Evolutionary conservation across 1,284 basidiomycete species (phyloP).

Genomic region (Moesziomyces sp.): DNA sequence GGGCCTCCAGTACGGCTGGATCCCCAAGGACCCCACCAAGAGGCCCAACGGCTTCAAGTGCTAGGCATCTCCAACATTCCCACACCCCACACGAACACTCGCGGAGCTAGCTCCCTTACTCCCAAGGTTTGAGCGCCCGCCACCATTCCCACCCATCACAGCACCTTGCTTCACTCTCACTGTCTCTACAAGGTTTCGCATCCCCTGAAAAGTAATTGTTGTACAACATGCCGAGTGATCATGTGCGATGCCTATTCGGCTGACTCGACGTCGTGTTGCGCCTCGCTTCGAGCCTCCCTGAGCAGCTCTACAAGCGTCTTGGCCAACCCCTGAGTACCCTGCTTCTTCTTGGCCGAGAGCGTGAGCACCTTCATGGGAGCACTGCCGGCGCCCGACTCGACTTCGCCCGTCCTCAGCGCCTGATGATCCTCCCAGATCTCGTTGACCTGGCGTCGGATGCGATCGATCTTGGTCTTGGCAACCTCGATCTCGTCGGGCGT

Average conservation of each 20-base stretch:
- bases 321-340: slow-evolving; percentile 35
- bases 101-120: slow-evolving; percentile 13
- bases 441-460: slow-evolving; percentile 6
- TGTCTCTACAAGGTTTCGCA: slow-evolving; percentile 13
- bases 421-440: slow-evolving; percentile 25
- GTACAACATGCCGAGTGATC: background rate
- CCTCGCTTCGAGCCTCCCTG: background rate
- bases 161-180: slow-evolving; percentile 1
- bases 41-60: slow-evolving; percentile 36
- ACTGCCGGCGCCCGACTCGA: background rate
- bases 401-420: slow-evolving; percentile 2
- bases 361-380: slow-evolving; percentile 28
- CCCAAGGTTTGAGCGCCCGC: slow-evolving; percentile 8
- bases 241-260: background rate
- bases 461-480: slow-evolving; percentile 32
- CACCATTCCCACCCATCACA: background rate
- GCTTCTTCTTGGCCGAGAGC: slow-evolving; percentile 46
- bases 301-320: slow-evolving; percentile 36
- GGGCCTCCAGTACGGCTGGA: slow-evolving; percentile 63
- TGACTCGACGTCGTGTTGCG: slow-evolving; percentile 10
- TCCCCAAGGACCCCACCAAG: slow-evolving; percentile 50
- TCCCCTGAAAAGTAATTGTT: background rate
- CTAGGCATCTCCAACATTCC: background rate
- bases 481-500: slow-evolving; percentile 9
- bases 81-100: too few relatives aligned